These are phyloP conservation scores for Coemansia asiatica DNA, from an alignment of 192 early-diverging fungal genomes.

Conservation along the genomic window DNA sequence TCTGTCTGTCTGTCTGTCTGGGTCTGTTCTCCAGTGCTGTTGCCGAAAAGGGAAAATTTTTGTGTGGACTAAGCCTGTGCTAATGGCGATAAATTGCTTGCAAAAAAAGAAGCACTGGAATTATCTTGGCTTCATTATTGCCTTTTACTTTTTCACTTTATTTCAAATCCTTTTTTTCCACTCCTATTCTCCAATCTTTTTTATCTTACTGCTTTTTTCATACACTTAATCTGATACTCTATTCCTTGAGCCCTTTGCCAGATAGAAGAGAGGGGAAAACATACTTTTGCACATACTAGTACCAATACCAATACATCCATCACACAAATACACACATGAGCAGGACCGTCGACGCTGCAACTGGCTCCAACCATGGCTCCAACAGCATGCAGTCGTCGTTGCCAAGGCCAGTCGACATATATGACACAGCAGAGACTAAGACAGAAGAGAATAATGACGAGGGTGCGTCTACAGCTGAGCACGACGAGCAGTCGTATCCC, in stretches of 20 bases:
- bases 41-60: no score
- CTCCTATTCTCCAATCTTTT: neutral
- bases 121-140: neutral
- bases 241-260: no score
- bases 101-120: neutral
- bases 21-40: no score
- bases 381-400: neutral
- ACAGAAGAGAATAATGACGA: neutral
- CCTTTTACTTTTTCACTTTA: neutral
- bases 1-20: no score
- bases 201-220: no score
- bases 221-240: no score
- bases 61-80: no score
- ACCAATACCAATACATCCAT: neutral
- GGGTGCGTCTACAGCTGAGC: neutral
- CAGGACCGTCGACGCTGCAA: neutral
- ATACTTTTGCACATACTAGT: neutral
- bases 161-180: neutral
- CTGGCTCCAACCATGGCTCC: neutral
- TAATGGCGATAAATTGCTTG: no score
- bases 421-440: neutral
- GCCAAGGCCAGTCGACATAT: neutral
- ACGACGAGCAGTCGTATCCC: conserved; percentile 20
- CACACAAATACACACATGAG: neutral
- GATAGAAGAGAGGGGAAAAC: neutral